Conservation (phyloP, 2,329 filamentous ascomycete genomes). For the Cladosporium cucumerinum region DNA sequence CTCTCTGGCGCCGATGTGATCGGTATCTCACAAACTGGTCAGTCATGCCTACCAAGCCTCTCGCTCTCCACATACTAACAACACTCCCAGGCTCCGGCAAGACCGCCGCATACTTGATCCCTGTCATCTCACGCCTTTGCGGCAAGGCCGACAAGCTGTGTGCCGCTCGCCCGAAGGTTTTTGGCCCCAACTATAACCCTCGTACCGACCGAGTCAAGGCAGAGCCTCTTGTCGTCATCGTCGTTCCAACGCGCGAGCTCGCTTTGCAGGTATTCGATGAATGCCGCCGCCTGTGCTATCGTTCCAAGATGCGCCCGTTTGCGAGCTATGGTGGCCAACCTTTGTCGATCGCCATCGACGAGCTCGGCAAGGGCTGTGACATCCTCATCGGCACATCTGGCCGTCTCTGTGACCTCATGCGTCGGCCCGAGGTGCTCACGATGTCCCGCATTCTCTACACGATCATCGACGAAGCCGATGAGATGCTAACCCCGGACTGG, state of each 20-base stretch:
- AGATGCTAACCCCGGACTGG: constrained; percentile 80
- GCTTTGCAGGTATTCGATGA: constrained; percentile 95
- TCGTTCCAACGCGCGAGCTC: constrained; percentile 84
- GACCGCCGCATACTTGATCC: constrained; percentile 87
- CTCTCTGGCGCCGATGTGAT: constrained; percentile 76
- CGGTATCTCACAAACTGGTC: constrained; percentile 89
- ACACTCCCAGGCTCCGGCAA: constrained; percentile 76
- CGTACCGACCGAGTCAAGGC: constrained; percentile 59
- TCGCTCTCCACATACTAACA: constrained; percentile 10
- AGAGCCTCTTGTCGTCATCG: constrained; percentile 82
- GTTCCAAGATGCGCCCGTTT: constrained; percentile 88
- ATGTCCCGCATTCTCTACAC: constrained; percentile 71
- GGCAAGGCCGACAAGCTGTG: constrained; percentile 89
- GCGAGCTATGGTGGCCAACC: constrained; percentile 85
- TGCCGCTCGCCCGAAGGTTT: constrained; percentile 65
- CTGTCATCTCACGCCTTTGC: constrained; percentile 87
- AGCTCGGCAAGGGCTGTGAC: constrained; percentile 82
- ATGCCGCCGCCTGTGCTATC: constrained; percentile 86
- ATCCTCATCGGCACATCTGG: constrained; percentile 85
- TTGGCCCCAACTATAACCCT: constrained; percentile 47
- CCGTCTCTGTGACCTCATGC: constrained; percentile 79
- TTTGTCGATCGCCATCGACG: constrained; percentile 62
- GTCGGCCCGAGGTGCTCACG: constrained; percentile 64
- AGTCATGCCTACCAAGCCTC: constrained; percentile 32
- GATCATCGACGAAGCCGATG: constrained; percentile 92